A percentile compares a stretch with the other conserved stretches of the same genome.
Conservation (phyloP, 257 asterid species). For the Rehmannia glutinosa region DNA sequence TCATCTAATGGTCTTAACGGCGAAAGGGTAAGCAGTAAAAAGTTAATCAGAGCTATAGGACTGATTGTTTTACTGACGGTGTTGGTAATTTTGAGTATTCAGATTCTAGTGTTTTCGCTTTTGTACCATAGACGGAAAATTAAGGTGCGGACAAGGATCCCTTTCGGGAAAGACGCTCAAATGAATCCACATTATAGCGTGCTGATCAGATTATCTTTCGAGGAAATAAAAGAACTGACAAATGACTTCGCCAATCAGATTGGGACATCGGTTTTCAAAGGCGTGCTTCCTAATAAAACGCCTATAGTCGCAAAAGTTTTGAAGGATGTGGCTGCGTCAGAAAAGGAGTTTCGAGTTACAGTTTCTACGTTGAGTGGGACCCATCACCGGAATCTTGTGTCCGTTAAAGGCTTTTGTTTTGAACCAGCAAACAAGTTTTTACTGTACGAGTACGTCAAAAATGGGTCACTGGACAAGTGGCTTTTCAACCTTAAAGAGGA, state of each 20-base stretch:
- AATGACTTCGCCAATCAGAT: slow-evolving; percentile 32
- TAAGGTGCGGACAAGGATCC: slow-evolving; percentile 34
- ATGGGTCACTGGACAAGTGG: slow-evolving; percentile 60
- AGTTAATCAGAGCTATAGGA: slow-evolving; percentile 35
- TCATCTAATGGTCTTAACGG: slow-evolving; percentile 19
- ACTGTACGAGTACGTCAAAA: slow-evolving; percentile 43
- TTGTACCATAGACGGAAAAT: slow-evolving; percentile 31
- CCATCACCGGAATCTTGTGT: slow-evolving; percentile 53
- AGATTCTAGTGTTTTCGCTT: slow-evolving; percentile 35
- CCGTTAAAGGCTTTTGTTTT: slow-evolving; percentile 55
- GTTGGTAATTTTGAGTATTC: slow-evolving; percentile 30
- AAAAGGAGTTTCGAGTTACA: slow-evolving; percentile 55
- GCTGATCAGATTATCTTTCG: slow-evolving; percentile 41
- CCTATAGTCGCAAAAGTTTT: slow-evolving; percentile 47
- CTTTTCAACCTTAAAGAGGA: slow-evolving; percentile 19
- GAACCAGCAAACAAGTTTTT: slow-evolving; percentile 42
- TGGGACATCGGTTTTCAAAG: slow-evolving; percentile 47
- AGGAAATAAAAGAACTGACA: slow-evolving; percentile 50
- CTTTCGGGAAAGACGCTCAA: slow-evolving; percentile 52
- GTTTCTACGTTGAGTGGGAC: slow-evolving; percentile 53
- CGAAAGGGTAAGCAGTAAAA: slow-evolving; percentile 25
- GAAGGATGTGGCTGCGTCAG: slow-evolving; percentile 37
- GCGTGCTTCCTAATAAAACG: slow-evolving; percentile 42
- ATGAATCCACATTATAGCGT: slow-evolving; percentile 52
- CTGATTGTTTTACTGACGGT: slow-evolving; percentile 41